These are phyloP conservation scores for Kodamaea sagamina DNA, from an alignment of 805 yeast species.

Conservation along the genomic window DNA sequence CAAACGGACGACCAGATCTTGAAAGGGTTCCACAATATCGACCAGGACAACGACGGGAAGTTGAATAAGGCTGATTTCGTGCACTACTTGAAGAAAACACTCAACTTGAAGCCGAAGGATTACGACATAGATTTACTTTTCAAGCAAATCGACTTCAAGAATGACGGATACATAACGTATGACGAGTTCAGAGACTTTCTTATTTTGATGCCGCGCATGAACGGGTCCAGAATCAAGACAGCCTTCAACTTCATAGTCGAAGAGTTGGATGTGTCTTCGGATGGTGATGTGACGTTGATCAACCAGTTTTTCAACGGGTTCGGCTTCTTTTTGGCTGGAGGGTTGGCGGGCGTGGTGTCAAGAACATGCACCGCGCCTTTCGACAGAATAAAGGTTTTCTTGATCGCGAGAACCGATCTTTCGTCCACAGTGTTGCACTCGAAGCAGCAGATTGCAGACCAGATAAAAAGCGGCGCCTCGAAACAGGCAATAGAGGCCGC, in stretches of 20 bases:
- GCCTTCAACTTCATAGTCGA: conserved; percentile 82
- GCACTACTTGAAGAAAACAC: conserved; percentile 55
- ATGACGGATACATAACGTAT: conserved; percentile 70
- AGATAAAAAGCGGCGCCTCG: conserved; percentile 38
- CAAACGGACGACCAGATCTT: conserved; percentile 72
- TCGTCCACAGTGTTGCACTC: conserved; percentile 68
- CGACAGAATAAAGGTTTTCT: conserved; percentile 89
- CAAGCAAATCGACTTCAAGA: conserved; percentile 52
- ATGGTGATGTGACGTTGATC: conserved; percentile 87
- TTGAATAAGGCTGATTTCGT: conserved; percentile 66
- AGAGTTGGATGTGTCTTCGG: conserved; percentile 78
- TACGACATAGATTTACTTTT: conserved; percentile 58
- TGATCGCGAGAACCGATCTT: conserved; percentile 87
- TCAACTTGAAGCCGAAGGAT: conserved; percentile 55
- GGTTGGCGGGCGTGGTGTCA: conserved; percentile 91
- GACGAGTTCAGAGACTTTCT: conserved; percentile 86
- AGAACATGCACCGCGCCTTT: conserved; percentile 97
- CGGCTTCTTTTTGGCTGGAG: conserved; percentile 93
- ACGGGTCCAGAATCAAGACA: conserved; percentile 75
- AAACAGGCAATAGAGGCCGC: conserved; percentile 39
- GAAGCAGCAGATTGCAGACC: conserved; percentile 44
- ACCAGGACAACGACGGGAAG: conserved; percentile 71
- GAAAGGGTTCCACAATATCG: conserved; percentile 67
- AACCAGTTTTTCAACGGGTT: conserved; percentile 79
- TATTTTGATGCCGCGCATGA: conserved; percentile 75